Conservation (phyloP, 2,329 filamentous ascomycete genomes). For the Alternaria viburni region DNA sequence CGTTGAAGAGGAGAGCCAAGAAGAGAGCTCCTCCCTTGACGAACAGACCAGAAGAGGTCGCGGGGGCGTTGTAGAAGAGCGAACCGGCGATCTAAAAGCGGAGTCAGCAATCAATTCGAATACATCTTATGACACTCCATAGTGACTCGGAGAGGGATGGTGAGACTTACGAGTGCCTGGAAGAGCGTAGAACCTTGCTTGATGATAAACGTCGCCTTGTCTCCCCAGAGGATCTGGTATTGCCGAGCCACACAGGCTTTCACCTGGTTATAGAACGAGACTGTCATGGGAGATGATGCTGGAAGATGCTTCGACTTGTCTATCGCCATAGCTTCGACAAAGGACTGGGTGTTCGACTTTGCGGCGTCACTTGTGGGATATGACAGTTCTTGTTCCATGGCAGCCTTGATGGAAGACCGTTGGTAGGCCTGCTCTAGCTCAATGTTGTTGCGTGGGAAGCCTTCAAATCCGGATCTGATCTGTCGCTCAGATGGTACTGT, state of each 20-base stretch:
- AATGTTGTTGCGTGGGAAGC: slow-evolving; percentile 52
- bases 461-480: slow-evolving; percentile 50
- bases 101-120: background rate
- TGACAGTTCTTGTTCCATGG: slow-evolving; percentile 63
- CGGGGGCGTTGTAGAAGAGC: slow-evolving; percentile 69
- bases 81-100: slow-evolving; percentile 64
- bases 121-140: background rate
- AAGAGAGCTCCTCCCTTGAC: slow-evolving; percentile 69
- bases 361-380: slow-evolving; percentile 61
- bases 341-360: slow-evolving; percentile 52
- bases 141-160: background rate
- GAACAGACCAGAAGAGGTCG: slow-evolving; percentile 66
- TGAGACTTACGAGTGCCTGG: slow-evolving; percentile 53
- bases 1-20: slow-evolving; percentile 67
- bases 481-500: slow-evolving; percentile 57
- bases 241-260: slow-evolving; percentile 64
- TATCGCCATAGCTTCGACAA: slow-evolving; percentile 58
- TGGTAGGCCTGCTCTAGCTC: slow-evolving; percentile 57
- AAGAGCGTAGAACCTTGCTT: slow-evolving; percentile 65
- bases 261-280: slow-evolving; percentile 53
- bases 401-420: slow-evolving; percentile 55
- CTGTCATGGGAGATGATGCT: slow-evolving; percentile 61
- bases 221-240: slow-evolving; percentile 70
- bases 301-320: slow-evolving; percentile 64
- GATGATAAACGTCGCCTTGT: slow-evolving; percentile 68